Conservation (phyloP, 169 alveolate genomes). For the Cryptosporidium canis region DNA sequence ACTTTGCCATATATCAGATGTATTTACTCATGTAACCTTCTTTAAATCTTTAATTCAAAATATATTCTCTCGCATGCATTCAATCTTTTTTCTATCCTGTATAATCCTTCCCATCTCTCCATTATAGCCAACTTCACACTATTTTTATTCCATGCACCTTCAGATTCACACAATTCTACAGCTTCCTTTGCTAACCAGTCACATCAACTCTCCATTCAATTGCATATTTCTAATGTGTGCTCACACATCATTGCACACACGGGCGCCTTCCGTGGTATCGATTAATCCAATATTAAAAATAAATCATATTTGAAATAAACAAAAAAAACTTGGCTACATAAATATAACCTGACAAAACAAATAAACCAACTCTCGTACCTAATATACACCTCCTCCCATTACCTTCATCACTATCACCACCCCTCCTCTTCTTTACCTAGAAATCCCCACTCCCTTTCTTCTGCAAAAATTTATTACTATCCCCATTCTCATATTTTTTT, state of each 20-base stretch:
- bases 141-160: neutral
- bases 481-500: neutral
- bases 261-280: conserved; percentile 10
- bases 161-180: neutral
- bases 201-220: neutral
- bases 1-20: neutral
- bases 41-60: neutral
- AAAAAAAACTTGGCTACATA: neutral
- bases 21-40: neutral
- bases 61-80: neutral
- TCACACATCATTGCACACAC: neutral
- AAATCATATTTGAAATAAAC: neutral
- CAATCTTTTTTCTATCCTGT: neutral
- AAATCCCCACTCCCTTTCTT: no score
- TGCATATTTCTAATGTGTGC: conserved; percentile 1
- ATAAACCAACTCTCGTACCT: no score
- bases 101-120: neutral
- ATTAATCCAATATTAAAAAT: no score
- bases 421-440: no score
- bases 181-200: neutral
- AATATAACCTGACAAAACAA: no score
- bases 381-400: no score
- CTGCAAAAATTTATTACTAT: neutral
- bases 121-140: neutral
- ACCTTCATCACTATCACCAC: no score